phyloP scores from a whole-genome alignment of 2,329 filamentous ascomycete genomes.

The Arthrobotrys conoides region DNA sequence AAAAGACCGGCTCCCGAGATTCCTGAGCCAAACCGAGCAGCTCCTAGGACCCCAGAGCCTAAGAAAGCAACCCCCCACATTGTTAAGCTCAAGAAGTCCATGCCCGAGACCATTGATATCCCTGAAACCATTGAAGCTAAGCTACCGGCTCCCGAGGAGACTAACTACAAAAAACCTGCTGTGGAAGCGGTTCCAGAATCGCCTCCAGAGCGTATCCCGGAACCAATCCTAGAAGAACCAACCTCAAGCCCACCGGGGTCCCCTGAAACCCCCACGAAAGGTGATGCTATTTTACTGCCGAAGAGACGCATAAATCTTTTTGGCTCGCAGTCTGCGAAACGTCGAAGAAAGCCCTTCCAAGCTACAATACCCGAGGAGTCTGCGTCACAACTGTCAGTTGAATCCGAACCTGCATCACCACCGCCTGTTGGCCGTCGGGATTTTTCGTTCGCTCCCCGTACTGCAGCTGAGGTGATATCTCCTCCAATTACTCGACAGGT shows the following conservation, averaged over 20 bases:
- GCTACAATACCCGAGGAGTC: slow-evolving; percentile 58
- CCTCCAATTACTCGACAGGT: slow-evolving; percentile 53
- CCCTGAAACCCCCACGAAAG: slow-evolving; percentile 46
- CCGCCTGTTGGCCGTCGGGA: slow-evolving; percentile 40
- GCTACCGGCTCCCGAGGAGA: background rate
- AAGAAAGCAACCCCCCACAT: background rate
- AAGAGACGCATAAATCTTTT: slow-evolving; percentile 63
- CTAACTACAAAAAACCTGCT: slow-evolving; percentile 19
- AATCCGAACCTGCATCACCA: slow-evolving; percentile 51
- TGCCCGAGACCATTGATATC: slow-evolving; percentile 2
- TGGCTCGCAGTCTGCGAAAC: slow-evolving; percentile 62
- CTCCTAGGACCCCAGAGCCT: background rate
- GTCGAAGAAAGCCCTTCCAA: slow-evolving; percentile 61
- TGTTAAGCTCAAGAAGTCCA: slow-evolving; percentile 7
- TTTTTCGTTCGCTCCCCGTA: slow-evolving; percentile 58
- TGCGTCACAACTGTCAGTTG: slow-evolving; percentile 46
- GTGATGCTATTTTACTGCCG: slow-evolving; percentile 58
- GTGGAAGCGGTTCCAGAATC: slow-evolving; percentile 9
- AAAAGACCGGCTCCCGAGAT: background rate
- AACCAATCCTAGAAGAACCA: slow-evolving; percentile 10
- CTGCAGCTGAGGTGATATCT: slow-evolving; percentile 55
- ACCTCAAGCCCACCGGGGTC: slow-evolving; percentile 33
- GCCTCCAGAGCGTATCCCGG: slow-evolving; percentile 18
- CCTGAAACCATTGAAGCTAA: slow-evolving; percentile 12
- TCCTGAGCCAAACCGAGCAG: slow-evolving; percentile 1